Evolutionary conservation across 192 early-diverging fungal species (phyloP), one percentile per base, ranked within the genome.

Genomic region (Entomortierella lignicola): DNA sequence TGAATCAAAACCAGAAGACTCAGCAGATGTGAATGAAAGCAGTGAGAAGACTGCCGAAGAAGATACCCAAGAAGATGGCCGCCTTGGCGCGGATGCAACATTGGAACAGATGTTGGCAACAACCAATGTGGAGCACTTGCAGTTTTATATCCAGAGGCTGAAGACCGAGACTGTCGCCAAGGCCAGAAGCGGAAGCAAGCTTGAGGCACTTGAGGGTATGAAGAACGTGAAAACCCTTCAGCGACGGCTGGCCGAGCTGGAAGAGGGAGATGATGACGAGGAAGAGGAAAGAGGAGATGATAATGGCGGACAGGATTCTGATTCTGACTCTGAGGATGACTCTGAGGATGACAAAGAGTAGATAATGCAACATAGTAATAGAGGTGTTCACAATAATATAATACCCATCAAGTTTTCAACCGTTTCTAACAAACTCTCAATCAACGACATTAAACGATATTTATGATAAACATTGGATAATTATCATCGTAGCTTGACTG

Each of bases 81-180:
- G 52, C 1, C 21, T 70, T 3, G 75, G 75, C 11, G 31, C 56
- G 0, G 75, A 69, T n/a, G 75, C 68, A 23, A 70, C 67, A 20
- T 2, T 79, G 23, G 67, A 66, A 15, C 62, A 70, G 51, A 69
- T 79, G 68, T 18, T 79, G 41, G 62, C 32, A 15, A 70, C 62
- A 2, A 66, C 50, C 0, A 60, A 65, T 51, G 41, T 21, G 2
- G 56, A 52, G 11, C 55, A 79, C 41, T 30, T 79, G 3, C 32
- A 47, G 25, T 70, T 55, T 30, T 70, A 79, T 54, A 79, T 79
- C 41, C 75, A 79, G 48, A 55, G 63, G 30, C 21, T 79, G 11
- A 79, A 79, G 58, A 79, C 75, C 10, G 75, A 69, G 15, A 79
- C 75, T 5, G 75, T 79, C n/a, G 60, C 75, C 25, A 79, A 79